Conservation (phyloP, 768 basidiomycete genomes). For the Suillus clintonianus region DNA sequence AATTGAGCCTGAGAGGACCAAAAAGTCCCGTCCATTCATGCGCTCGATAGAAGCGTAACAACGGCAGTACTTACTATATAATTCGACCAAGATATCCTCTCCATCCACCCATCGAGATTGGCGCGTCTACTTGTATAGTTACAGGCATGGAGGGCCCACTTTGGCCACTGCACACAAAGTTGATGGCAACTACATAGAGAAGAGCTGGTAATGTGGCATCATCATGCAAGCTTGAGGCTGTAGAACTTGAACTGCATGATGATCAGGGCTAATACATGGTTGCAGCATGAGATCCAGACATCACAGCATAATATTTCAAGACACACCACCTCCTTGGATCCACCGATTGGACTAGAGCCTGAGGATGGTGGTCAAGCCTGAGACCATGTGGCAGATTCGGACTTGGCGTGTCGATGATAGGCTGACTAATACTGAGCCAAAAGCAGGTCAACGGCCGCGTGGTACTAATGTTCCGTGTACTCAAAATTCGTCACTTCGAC, state of each 20-base stretch:
- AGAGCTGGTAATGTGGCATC: background rate
- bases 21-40: no score
- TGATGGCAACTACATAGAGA: background rate
- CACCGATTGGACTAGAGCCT: no score
- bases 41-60: no score
- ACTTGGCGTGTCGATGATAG: no score
- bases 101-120: background rate
- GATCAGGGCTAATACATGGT: background rate
- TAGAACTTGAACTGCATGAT: background rate
- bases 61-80: no score
- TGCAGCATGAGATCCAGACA: no score
- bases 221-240: background rate
- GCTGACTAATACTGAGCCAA: conserved; percentile 1
- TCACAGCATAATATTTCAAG: no score
- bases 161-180: background rate
- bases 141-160: background rate
- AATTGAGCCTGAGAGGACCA: no score
- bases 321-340: no score
- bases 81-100: no score
- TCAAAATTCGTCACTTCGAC: background rate
- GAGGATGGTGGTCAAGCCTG: no score
- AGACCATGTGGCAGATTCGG: no score
- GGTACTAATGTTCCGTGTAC: background rate
- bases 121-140: background rate
- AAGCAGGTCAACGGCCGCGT: background rate